Percentiles rank a stretch among this genome's conserved stretches.
phyloP scores from a whole-genome alignment of 352 stramenopile species.

The Chrysophaeum taylorii region DNA sequence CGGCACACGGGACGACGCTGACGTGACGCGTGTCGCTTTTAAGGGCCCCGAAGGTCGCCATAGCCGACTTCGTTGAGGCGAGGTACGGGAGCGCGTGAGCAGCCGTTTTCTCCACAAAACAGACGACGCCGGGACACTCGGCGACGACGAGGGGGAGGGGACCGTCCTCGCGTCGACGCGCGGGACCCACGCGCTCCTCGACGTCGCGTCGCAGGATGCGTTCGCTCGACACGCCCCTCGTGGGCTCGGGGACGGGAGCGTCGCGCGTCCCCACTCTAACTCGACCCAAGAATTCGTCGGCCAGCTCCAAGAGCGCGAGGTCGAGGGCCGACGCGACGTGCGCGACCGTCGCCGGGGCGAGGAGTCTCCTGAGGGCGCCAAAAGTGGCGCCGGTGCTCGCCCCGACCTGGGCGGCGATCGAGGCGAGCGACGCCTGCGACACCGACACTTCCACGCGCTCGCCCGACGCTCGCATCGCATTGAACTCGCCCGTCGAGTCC shows the following conservation, averaged over 20 bases:
- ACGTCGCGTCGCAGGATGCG: too few relatives aligned
- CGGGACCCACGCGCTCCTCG: too few relatives aligned
- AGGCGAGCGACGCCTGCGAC: neutral
- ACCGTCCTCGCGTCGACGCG: too few relatives aligned
- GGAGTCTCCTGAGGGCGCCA: too few relatives aligned
- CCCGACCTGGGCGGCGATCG: neutral
- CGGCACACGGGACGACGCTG: slow-evolving; percentile 93
- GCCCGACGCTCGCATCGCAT: neutral
- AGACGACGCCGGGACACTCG: slow-evolving; percentile 91
- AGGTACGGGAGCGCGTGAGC: slow-evolving; percentile 86
- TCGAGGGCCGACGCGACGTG: too few relatives aligned
- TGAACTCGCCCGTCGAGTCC: neutral
- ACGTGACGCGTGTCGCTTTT: slow-evolving; percentile 59
- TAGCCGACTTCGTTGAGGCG: slow-evolving; percentile 83
- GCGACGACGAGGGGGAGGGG: slow-evolving; percentile 84
- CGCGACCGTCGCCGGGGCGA: too few relatives aligned
- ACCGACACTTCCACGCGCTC: neutral
- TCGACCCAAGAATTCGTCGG: too few relatives aligned
- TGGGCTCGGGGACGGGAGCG: too few relatives aligned
- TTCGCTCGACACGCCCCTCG: too few relatives aligned
- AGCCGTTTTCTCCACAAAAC: slow-evolving; percentile 91
- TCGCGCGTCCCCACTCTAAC: too few relatives aligned
- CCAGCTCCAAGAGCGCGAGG: too few relatives aligned
- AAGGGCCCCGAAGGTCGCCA: slow-evolving; percentile 53
- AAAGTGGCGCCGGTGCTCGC: too few relatives aligned